Conservation (phyloP, 2,329 filamentous ascomycete species). For the Calonectria pseudoreteaudii region DNA sequence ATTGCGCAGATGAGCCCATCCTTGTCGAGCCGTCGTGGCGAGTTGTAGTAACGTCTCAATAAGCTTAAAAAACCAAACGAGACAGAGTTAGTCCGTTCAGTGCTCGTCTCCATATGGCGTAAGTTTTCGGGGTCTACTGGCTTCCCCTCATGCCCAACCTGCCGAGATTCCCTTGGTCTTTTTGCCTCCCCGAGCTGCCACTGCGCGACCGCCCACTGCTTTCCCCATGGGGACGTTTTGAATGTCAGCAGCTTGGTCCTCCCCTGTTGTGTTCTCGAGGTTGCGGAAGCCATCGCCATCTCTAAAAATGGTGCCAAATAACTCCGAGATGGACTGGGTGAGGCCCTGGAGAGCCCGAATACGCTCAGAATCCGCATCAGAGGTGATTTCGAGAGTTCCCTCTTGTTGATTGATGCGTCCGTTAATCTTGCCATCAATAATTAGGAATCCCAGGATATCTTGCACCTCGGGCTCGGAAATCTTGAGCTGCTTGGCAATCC, state of each 20-base stretch:
- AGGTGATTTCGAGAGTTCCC: constrained; percentile 85
- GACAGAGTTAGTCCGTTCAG: neutral
- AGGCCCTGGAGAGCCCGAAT: constrained; percentile 79
- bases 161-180: constrained; percentile 34
- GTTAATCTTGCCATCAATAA: constrained; percentile 87
- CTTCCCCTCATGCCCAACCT: constrained; percentile 27
- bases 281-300: constrained; percentile 78
- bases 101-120: neutral
- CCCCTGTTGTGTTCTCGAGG: constrained; percentile 38
- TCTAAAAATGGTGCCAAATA: constrained; percentile 80
- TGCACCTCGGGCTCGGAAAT: constrained; percentile 89
- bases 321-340: constrained; percentile 73
- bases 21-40: constrained; percentile 6
- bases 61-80: neutral
- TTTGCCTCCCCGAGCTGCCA: constrained; percentile 32
- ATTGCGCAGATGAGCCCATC: neutral
- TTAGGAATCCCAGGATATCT: constrained; percentile 95
- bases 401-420: constrained; percentile 91
- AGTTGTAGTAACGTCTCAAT: neutral
- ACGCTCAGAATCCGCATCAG: constrained; percentile 78
- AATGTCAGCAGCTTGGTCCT: constrained; percentile 47
- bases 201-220: constrained; percentile 11
- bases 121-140: neutral
- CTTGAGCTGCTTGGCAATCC: constrained; percentile 89
- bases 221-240: constrained; percentile 37